Percentiles rank a stretch among this genome's conserved stretches.
Evolutionary conservation across 2,329 filamentous ascomycete species (phyloP).

Genomic region (Chrysoporthe cubensis): DNA sequence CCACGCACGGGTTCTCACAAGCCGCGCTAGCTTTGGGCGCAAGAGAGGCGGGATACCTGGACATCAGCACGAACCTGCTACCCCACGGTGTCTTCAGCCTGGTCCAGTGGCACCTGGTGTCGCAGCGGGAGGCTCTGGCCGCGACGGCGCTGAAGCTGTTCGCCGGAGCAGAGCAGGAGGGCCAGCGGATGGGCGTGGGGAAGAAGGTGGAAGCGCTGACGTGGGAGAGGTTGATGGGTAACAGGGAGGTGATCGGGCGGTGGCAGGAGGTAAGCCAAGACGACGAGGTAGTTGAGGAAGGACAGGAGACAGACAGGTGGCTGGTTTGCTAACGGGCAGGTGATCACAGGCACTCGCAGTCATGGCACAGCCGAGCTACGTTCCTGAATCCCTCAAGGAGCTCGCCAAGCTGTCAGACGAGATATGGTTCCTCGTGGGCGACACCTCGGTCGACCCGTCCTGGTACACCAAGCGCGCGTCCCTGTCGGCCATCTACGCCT

Average conservation of each 20-base stretch:
- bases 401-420: conserved; percentile 85
- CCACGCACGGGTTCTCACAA: conserved; percentile 79
- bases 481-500: conserved; percentile 65
- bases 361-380: conserved; percentile 83
- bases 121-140: conserved; percentile 65
- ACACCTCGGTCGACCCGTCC: conserved; percentile 76
- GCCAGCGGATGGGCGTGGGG: conserved; percentile 52
- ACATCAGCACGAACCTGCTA: conserved; percentile 83
- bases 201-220: conserved; percentile 72
- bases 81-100: conserved; percentile 80
- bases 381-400: conserved; percentile 76
- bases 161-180: conserved; percentile 37
- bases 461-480: conserved; percentile 78
- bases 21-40: conserved; percentile 76
- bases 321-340: conserved; percentile 9
- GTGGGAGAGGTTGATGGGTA: conserved; percentile 77
- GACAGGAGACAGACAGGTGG: background rate
- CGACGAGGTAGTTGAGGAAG: background rate
- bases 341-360: conserved; percentile 74
- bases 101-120: conserved; percentile 76
- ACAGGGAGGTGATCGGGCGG: conserved; percentile 70
- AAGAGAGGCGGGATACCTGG: conserved; percentile 81
- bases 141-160: conserved; percentile 45
- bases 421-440: conserved; percentile 85
- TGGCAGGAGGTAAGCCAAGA: conserved; percentile 78